A percentile compares a stretch with the other conserved stretches of the same genome.
Evolutionary conservation across 1,284 basidiomycete genomes (phyloP).

Genomic region (Vanrija pseudolonga): DNA sequence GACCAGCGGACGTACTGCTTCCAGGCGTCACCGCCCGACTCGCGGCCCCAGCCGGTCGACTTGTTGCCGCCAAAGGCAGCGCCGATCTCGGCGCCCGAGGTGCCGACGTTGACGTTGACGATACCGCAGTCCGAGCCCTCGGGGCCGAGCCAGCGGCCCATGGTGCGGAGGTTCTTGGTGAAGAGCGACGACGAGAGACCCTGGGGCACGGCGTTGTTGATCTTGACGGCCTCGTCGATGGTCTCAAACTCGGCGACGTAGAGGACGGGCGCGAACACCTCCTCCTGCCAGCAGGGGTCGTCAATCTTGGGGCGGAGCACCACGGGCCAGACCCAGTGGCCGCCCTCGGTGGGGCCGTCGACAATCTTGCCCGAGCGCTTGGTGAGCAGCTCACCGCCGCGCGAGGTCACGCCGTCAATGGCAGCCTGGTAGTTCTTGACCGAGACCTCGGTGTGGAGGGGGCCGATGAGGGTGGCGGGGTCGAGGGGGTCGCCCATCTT

Average conservation of each 20-base stretch:
- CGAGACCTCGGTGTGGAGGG: slow-evolving; percentile 69
- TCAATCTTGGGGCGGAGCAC: slow-evolving; percentile 57
- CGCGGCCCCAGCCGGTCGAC: slow-evolving; percentile 78
- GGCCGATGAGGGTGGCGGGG: slow-evolving; percentile 71
- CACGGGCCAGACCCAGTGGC: slow-evolving; percentile 85
- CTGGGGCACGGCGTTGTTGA: slow-evolving; percentile 91
- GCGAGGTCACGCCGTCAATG: slow-evolving; percentile 60
- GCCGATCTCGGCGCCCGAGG: slow-evolving; percentile 89
- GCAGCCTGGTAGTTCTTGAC: slow-evolving; percentile 65
- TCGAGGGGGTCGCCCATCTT: slow-evolving; percentile 78
- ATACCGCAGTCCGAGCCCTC: slow-evolving; percentile 80
- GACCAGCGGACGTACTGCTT: slow-evolving; percentile 61
- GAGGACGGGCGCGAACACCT: slow-evolving; percentile 56
- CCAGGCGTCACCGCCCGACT: slow-evolving; percentile 95
- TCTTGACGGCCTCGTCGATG: slow-evolving; percentile 78
- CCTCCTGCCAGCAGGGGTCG: slow-evolving; percentile 44
- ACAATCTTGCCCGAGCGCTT: slow-evolving; percentile 45
- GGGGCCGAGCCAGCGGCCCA: slow-evolving; percentile 89
- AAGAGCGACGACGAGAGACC: slow-evolving; percentile 83
- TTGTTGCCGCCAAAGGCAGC: slow-evolving; percentile 92
- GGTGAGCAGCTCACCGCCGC: slow-evolving; percentile 65
- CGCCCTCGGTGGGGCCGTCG: slow-evolving; percentile 44
- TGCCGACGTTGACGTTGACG: slow-evolving; percentile 87
- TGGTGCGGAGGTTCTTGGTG: slow-evolving; percentile 73
- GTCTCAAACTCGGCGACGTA: slow-evolving; percentile 85